Base-by-base conservation (phyloP, 768 basidiomycete species). In the Tulasnella calospora region DNA sequence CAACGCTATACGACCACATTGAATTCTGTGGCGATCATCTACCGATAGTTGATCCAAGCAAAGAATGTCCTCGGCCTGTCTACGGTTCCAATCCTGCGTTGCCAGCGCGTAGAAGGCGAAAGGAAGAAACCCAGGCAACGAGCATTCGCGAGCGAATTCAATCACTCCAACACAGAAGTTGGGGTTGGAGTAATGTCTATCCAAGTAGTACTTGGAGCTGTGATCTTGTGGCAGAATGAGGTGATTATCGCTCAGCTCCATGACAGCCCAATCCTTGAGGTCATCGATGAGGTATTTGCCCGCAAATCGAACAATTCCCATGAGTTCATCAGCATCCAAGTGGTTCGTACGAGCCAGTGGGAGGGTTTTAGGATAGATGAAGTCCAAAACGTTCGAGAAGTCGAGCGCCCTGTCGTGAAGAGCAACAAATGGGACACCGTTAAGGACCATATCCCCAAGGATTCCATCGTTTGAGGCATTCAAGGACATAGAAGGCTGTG, bases 331-430 rank as follows among this genome's bases (percentile, higher is more conserved):
- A 35, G 44, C 38, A 72, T 40, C 61, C 27, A 46, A 38, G 27
- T 40, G 30, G 13, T 2, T 46, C 7, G 71, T 35, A 9, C n/a
- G 71, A 12, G 27, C n/a, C 6, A 72, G 13, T 30, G 71, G 44
- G 15, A 72, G 38, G 36, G 36, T 40, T 12, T 33, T 40, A 21
- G 71, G 71, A 36, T 72, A 72, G 71, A 72, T 72, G 30, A 72
- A 72, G 71, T 72, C 71, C 36, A 72, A 27, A 2, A 72, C 71
- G 71, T 72, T 72, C 10, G 71, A 38, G 44, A 72, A 72, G 38
- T 72, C 71, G 5, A n/a, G 7, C 12, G 71, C 30, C 44, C 21
- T 72, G 44, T 72, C 71, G 71, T 72, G 61, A 12, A 72, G 71
- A 4, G 13, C 44, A 1, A 72, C 71, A 21, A 46, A 40, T 8